These are phyloP conservation scores for Parmales sp. DNA, from an alignment of 108 stramenopile genomes.

Conservation along the genomic window DNA sequence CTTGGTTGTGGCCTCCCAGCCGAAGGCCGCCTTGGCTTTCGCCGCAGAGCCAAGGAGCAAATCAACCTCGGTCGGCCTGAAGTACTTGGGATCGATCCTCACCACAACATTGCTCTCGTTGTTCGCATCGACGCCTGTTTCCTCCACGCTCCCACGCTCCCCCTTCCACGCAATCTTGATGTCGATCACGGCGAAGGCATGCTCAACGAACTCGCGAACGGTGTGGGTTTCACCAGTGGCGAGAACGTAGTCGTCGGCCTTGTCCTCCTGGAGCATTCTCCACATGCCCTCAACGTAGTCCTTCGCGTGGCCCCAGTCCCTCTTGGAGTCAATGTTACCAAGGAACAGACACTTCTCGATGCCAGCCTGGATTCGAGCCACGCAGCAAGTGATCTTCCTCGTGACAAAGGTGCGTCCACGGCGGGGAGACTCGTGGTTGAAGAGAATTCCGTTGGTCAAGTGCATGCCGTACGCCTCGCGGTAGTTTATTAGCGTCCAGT, in stretches of 20 bases:
- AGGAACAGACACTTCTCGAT: conserved; percentile 80
- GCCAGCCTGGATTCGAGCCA: conserved; percentile 75
- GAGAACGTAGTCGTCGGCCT: conserved; percentile 91
- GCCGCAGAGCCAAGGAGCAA: conserved; percentile 87
- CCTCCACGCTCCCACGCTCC: conserved; percentile 75
- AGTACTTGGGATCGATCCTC: conserved; percentile 87
- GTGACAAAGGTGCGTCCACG: conserved; percentile 98
- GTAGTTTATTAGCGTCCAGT: conserved; percentile 97
- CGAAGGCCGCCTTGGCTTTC: conserved; percentile 85
- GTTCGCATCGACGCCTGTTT: conserved; percentile 79
- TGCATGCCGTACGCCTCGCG: conserved; percentile 98
- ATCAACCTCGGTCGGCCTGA: conserved; percentile 98
- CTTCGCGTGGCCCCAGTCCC: conserved; percentile 98
- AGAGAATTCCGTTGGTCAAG: conserved; percentile 91
- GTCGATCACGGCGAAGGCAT: conserved; percentile 72
- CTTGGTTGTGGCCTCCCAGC: conserved; percentile 71
- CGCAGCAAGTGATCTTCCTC: conserved; percentile 90
- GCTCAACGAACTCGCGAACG: conserved; percentile 94
- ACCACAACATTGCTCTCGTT: conserved; percentile 77
- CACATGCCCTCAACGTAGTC: conserved; percentile 99
- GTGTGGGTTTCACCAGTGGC: conserved; percentile 95
- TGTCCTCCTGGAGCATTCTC: conserved; percentile 93
- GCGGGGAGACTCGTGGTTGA: conserved; percentile 97
- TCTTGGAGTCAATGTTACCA: conserved; percentile 95
- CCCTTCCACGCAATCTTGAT: conserved; percentile 83